These are phyloP conservation scores for Pseudonitzschia pungens DNA, from an alignment of 108 stramenopile species.

Conservation along the genomic window DNA sequence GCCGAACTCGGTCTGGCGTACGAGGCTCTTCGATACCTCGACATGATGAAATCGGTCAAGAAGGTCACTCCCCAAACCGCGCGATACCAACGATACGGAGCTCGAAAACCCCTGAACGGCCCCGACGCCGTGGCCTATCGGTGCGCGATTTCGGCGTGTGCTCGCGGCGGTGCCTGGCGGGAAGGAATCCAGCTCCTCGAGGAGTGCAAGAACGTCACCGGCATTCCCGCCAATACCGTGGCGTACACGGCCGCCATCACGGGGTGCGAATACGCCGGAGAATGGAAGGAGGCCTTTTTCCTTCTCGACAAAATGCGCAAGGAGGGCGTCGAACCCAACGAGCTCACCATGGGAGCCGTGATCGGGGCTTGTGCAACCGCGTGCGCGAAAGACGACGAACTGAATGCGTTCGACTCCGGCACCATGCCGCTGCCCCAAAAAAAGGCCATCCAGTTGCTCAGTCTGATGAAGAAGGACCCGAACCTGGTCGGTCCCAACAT, in stretches of 20 bases:
- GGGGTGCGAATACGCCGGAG: constrained; percentile 76
- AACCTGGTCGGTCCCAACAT: constrained; percentile 70
- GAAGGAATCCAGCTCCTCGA: constrained; percentile 58
- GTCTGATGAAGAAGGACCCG: constrained; percentile 56
- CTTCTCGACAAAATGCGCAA: constrained; percentile 66
- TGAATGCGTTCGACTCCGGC: background rate
- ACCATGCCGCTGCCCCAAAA: constrained; percentile 39
- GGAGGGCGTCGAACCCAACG: constrained; percentile 69
- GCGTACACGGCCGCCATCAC: constrained; percentile 81
- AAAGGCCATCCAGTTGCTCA: constrained; percentile 65
- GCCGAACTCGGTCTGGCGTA: constrained; percentile 69
- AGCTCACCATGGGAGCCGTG: constrained; percentile 68
- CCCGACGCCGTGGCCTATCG: constrained; percentile 82
- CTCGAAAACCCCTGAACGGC: constrained; percentile 51
- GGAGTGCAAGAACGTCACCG: constrained; percentile 45
- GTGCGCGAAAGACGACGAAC: constrained; percentile 35
- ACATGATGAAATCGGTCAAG: constrained; percentile 58
- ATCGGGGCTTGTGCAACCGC: constrained; percentile 78
- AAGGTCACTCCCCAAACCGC: constrained; percentile 32
- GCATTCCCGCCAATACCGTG: constrained; percentile 52
- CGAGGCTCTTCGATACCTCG: constrained; percentile 64
- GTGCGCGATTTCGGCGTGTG: constrained; percentile 79
- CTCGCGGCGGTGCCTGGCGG: constrained; percentile 64
- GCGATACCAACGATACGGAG: constrained; percentile 49
- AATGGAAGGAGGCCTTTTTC: constrained; percentile 66